Evolutionary conservation across 2,329 filamentous ascomycete species (phyloP).

Genomic region (Hypomyces rosellus): DNA sequence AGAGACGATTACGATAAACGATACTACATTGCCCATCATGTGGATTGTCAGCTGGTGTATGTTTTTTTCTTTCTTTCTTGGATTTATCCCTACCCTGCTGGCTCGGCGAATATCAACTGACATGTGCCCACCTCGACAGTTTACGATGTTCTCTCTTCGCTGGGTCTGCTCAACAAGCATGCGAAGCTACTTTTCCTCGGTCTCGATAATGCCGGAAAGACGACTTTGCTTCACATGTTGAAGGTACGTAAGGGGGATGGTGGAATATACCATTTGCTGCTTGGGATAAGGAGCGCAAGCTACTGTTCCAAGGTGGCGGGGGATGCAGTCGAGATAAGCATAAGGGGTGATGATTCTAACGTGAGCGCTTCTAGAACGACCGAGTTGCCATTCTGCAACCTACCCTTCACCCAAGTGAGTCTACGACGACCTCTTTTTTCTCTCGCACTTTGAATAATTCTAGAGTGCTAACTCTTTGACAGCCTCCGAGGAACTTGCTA

Average conservation of each 20-base stretch:
- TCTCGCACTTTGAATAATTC: too few relatives aligned
- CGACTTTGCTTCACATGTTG: constrained; percentile 88
- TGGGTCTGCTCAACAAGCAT: constrained; percentile 91
- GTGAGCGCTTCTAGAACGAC: constrained; percentile 59
- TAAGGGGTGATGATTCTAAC: constrained; percentile 18
- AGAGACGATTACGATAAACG: too few relatives aligned
- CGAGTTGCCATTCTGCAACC: constrained; percentile 86
- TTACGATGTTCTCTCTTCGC: constrained; percentile 81
- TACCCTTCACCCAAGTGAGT: constrained; percentile 83
- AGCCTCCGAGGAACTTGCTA: constrained; percentile 88
- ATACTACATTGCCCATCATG: constrained; percentile 48
- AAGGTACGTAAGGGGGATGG: constrained; percentile 56
- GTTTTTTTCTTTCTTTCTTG: constrained; percentile 27
- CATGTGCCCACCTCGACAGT: constrained; percentile 41
- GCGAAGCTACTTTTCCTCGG: constrained; percentile 91
- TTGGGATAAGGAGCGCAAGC: too few relatives aligned
- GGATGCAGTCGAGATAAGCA: neutral
- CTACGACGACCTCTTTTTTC: neutral
- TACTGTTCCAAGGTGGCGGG: neutral
- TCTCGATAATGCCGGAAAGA: constrained; percentile 92
- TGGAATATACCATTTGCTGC: too few relatives aligned
- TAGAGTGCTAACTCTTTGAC: constrained; percentile 13
- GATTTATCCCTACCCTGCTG: neutral
- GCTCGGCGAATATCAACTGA: constrained; percentile 23
- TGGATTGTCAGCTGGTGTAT: constrained; percentile 96